Evolutionary conservation across 768 basidiomycete genomes (phyloP).

Genomic region (Mycena galericulata): DNA sequence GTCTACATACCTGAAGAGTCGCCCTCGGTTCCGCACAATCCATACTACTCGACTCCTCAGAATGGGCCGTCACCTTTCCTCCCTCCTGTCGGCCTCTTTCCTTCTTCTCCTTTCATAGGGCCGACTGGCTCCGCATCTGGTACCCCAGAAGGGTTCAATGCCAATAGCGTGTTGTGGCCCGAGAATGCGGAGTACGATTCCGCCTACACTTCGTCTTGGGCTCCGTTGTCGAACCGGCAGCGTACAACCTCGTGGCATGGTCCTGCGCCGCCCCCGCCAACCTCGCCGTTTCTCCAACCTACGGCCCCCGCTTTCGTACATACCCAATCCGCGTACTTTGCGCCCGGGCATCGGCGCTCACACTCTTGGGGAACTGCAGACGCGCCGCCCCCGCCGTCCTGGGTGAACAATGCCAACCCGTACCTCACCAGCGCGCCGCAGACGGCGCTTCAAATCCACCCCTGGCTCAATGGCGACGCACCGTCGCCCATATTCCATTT

Average conservation of each 20-base stretch:
- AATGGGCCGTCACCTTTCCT: conserved; percentile 13
- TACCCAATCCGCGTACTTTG: conserved; percentile 6
- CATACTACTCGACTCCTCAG: conserved; percentile 22
- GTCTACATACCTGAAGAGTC: conserved; percentile 27
- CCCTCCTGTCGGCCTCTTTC: neutral
- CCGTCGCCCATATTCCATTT: conserved; percentile 42
- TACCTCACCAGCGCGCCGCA: neutral
- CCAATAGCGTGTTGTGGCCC: neutral
- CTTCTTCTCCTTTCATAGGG: neutral
- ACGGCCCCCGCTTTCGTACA: conserved; percentile 4
- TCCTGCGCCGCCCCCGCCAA: neutral
- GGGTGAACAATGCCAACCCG: neutral
- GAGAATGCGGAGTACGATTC: neutral
- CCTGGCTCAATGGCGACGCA: conserved; percentile 48
- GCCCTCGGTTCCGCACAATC: neutral
- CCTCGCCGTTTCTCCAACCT: conserved; percentile 20
- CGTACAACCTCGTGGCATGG: conserved; percentile 7
- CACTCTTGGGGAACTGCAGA: conserved; percentile 7
- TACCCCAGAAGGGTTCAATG: neutral
- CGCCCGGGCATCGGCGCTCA: conserved; percentile 7
- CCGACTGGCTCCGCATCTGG: neutral
- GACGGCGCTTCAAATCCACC: conserved; percentile 8
- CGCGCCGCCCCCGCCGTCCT: neutral
- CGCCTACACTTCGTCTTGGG: neutral
- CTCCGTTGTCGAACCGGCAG: neutral